Evolutionary conservation across 2,329 filamentous ascomycete genomes (phyloP).

Genomic region (Leptographium galeiforme): DNA sequence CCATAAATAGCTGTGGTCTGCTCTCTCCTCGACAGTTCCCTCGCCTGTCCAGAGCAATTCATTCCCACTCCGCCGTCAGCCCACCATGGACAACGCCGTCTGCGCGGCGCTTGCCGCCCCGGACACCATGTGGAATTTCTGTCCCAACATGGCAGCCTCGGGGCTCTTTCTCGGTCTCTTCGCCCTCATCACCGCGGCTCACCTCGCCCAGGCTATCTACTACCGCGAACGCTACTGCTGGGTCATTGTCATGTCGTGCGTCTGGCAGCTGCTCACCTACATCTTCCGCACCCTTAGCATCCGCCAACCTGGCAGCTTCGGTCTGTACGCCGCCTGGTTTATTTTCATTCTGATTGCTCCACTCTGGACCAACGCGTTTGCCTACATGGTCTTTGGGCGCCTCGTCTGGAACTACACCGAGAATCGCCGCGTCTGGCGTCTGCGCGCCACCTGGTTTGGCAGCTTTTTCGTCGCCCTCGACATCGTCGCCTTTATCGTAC

Average conservation of each 20-base stretch:
- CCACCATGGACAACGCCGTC: neutral
- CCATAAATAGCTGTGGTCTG: too few species aligned
- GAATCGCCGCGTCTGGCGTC: slow-evolving; percentile 16
- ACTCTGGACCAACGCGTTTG: slow-evolving; percentile 30
- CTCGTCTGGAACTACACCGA: slow-evolving; percentile 26
- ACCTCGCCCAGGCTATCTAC: slow-evolving; percentile 3
- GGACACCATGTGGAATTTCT: slow-evolving; percentile 8
- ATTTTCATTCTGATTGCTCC: slow-evolving; percentile 28
- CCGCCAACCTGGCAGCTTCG: slow-evolving; percentile 21
- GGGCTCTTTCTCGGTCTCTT: slow-evolving; percentile 5
- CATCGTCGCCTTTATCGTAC: slow-evolving; percentile 31
- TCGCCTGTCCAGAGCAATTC: too few species aligned
- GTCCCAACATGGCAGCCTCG: slow-evolving; percentile 3
- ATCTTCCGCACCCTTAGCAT: slow-evolving; percentile 19
- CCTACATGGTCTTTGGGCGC: slow-evolving; percentile 29
- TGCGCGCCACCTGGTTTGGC: slow-evolving; percentile 24
- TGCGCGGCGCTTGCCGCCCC: slow-evolving; percentile 2
- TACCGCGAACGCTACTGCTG: slow-evolving; percentile 13
- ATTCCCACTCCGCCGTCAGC: neutral
- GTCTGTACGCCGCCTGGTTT: slow-evolving; percentile 16
- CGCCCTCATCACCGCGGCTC: neutral
- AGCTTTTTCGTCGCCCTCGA: slow-evolving; percentile 34
- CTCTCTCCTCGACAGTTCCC: too few species aligned
- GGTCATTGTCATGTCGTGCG: slow-evolving; percentile 25
- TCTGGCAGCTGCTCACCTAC: slow-evolving; percentile 19